These are phyloP conservation scores for Tylopilus cervinicoccineus DNA, from an alignment of 768 basidiomycete genomes.

Conservation along the genomic window DNA sequence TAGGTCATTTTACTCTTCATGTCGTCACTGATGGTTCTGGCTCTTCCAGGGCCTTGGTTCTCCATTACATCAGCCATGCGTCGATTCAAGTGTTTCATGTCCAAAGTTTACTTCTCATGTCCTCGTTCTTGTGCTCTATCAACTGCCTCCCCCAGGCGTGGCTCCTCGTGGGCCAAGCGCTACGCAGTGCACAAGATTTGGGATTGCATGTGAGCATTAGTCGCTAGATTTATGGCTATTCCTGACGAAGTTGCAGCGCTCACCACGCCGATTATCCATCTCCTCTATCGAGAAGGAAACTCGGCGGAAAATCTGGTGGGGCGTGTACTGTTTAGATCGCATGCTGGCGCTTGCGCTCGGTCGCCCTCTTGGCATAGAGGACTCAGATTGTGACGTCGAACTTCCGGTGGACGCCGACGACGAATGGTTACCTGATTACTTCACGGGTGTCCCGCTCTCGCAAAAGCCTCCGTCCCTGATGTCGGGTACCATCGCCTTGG, in stretches of 20 bases:
- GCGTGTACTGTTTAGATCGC: conserved; percentile 84
- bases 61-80: conserved; percentile 90
- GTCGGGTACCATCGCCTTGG: conserved; percentile 75
- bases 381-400: conserved; percentile 88
- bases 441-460: conserved; percentile 55
- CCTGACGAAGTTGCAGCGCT: conserved; percentile 52
- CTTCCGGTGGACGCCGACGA: conserved; percentile 82
- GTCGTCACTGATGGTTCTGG: not conserved
- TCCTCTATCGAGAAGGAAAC: conserved; percentile 83
- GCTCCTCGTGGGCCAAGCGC: conserved; percentile 88
- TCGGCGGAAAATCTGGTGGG: conserved; percentile 91
- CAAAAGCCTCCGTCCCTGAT: conserved; percentile 66
- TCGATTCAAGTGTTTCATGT: conserved; percentile 84
- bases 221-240: conserved; percentile 3
- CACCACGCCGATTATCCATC: conserved; percentile 68
- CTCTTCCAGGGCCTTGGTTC: conserved; percentile 66
- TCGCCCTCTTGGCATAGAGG: conserved; percentile 83
- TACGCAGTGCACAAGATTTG: conserved; percentile 85
- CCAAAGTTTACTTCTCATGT: conserved; percentile 85
- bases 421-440: conserved; percentile 68
- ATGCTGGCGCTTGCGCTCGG: conserved; percentile 91
- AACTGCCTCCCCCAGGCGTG: conserved; percentile 94
- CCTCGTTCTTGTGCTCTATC: conserved; percentile 87
- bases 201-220: conserved; percentile 78
- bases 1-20: not conserved